Conservation (phyloP, 768 basidiomycete species). For the Candolleomyces efflorescens region DNA sequence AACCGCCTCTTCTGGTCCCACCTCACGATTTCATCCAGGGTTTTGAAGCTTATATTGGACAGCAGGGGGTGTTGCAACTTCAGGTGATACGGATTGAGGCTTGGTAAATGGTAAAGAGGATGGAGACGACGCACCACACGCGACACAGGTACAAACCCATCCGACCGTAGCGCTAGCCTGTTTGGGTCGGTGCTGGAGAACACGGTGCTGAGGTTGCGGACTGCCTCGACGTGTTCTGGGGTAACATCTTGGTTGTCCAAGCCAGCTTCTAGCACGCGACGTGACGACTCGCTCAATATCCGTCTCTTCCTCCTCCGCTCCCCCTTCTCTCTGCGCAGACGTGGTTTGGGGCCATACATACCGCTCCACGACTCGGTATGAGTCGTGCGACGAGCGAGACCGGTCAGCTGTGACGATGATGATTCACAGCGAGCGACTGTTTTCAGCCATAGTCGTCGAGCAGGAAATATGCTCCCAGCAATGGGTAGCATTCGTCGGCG, state of each 20-base stretch:
- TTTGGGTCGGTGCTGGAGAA: neutral
- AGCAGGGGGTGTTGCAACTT: neutral
- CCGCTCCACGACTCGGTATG: neutral
- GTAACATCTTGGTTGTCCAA: neutral
- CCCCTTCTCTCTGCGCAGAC: neutral
- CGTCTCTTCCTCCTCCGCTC: neutral
- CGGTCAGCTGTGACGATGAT: neutral
- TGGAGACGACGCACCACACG: neutral
- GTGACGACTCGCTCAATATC: neutral
- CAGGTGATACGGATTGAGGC: neutral
- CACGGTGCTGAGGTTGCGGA: neutral
- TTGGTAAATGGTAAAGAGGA: neutral
- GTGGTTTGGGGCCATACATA: neutral
- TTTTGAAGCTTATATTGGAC: neutral
- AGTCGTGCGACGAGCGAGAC: neutral
- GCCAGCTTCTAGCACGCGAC: neutral
- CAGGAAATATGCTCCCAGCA: neutral
- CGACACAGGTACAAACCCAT: neutral
- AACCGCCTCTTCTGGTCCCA: neutral
- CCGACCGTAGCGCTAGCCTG: neutral
- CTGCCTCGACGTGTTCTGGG: neutral
- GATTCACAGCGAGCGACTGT: neutral
- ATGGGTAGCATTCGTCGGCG: neutral
- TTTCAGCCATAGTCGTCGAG: neutral
- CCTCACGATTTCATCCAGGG: neutral